Base-by-base conservation (phyloP, 2,329 filamentous ascomycete genomes). In the Epichloe brachyelytri region DNA sequence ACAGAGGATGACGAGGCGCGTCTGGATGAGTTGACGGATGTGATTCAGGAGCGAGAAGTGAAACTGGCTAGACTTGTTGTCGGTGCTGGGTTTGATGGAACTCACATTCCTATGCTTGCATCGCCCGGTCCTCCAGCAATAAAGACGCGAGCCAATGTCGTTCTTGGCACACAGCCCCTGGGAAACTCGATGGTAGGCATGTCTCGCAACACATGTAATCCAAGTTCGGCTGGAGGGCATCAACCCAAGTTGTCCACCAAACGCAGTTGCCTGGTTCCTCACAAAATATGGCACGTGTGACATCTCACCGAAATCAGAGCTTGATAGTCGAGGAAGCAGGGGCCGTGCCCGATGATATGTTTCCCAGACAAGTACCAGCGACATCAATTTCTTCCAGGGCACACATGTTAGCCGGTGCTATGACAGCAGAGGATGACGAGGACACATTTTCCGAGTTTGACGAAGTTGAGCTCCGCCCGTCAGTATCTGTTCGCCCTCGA, bases 1-100 rank as follows among this genome's bases (percentile, higher is more conserved):
- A 79, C 73, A 1, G 71, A 74, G 2, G 71, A 74, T 10, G 74
- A 77, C 20, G 77, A 80, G 57, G 59, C 62, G 36, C 69, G 66
- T 40, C 63, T 80, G 8, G 75, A 79, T 52, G 66, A 72, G 37
- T 59, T 80, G 38, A 69, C 70, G 11, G 67, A 68, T 46, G 60
- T 69, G 49, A 63, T 79, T 14, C 68, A 71, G 51, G 59, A 64
- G 38, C 69, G 69, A 53, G 75, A 77, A 55, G 60, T 65, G 20
- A 57, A 57, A 1, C 62, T 80, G 19, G 63, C 71, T 26, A 60
- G 61, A 43, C 63, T 64, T 15, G 64, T 80, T 0, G 53, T 68
- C 2, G 65, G 66, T n/a, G 71, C 71, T 7, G 74, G 71, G 2
- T 67, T 80, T 46, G 68, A 74, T 12, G 67, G 71, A 51, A 60